Percentiles rank a stretch among this genome's conserved stretches.
Conservation (phyloP, 2,329 filamentous ascomycete genomes). For the Trichoderma simmonsii region DNA sequence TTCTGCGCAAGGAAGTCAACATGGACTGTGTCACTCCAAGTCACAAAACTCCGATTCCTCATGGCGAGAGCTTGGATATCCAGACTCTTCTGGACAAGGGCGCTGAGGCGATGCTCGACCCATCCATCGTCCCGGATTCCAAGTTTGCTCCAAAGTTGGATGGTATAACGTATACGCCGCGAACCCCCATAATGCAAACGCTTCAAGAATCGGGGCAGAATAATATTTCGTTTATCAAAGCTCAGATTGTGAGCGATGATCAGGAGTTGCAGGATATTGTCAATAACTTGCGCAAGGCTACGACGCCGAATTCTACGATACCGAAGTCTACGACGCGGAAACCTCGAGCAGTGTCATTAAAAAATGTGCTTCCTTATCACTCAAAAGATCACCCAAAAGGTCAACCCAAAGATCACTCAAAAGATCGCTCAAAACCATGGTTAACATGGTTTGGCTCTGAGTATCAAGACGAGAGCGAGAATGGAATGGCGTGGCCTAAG, state of each 20-base stretch:
- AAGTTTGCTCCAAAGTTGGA: constrained; percentile 55
- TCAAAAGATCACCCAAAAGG: too few relatives aligned
- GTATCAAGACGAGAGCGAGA: too few relatives aligned
- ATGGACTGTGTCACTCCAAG: constrained; percentile 96
- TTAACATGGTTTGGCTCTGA: too few relatives aligned
- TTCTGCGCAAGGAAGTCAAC: constrained; percentile 95
- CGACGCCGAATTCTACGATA: constrained; percentile 23
- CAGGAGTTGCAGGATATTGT: constrained; percentile 71
- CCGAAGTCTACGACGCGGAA: constrained; percentile 1
- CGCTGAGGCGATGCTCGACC: constrained; percentile 64
- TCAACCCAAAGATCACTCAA: too few relatives aligned
- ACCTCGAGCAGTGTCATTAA: too few relatives aligned
- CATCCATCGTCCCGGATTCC: constrained; percentile 54
- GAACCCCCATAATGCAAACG: constrained; percentile 75
- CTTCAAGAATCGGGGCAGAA: constrained; percentile 50
- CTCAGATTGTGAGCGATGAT: constrained; percentile 76
- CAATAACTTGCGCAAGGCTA: constrained; percentile 51
- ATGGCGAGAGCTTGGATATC: constrained; percentile 87
- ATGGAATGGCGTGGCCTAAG: too few relatives aligned
- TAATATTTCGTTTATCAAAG: constrained; percentile 67
- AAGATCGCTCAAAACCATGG: too few relatives aligned
- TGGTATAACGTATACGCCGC: constrained; percentile 63
- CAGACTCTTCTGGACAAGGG: constrained; percentile 71
- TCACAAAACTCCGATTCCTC: constrained; percentile 72
- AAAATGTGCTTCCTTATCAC: too few relatives aligned